These are phyloP conservation scores for Naematelia aurantialba DNA, from an alignment of 768 basidiomycete species.

Conservation along the genomic window DNA sequence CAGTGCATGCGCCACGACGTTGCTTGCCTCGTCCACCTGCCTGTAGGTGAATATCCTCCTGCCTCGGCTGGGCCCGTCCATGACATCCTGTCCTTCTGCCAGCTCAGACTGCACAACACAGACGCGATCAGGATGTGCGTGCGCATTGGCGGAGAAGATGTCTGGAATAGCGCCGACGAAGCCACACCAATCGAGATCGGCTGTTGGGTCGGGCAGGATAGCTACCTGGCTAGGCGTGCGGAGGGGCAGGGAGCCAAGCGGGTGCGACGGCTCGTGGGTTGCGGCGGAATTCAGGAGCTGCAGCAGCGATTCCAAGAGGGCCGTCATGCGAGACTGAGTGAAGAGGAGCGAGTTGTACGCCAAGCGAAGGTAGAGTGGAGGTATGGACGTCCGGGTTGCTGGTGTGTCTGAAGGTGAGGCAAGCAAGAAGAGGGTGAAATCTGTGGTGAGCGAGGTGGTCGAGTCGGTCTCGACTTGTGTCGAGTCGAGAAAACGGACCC, in stretches of 20 bases:
- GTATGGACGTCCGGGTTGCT: slow-evolving; percentile 62
- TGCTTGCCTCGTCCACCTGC: slow-evolving; percentile 76
- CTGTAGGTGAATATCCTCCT: slow-evolving; percentile 68
- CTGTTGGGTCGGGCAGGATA: slow-evolving; percentile 74
- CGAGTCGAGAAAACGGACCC: slow-evolving; percentile 91
- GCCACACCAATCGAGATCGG: slow-evolving; percentile 91
- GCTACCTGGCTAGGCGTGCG: slow-evolving; percentile 67
- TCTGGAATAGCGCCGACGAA: slow-evolving; percentile 97
- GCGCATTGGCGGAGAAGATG: slow-evolving; percentile 85
- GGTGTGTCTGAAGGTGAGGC: slow-evolving; percentile 57
- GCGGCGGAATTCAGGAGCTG: slow-evolving; percentile 59
- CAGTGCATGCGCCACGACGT: slow-evolving; percentile 84
- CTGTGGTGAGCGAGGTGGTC: slow-evolving; percentile 74
- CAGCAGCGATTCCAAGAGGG: slow-evolving; percentile 80
- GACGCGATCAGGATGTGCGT: slow-evolving; percentile 68
- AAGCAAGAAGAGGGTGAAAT: slow-evolving; percentile 79
- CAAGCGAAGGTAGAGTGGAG: slow-evolving; percentile 68
- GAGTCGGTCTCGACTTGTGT: slow-evolving; percentile 35
- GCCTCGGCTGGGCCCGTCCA: slow-evolving; percentile 55
- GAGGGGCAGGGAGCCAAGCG: slow-evolving; percentile 75
- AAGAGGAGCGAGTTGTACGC: slow-evolving; percentile 95
- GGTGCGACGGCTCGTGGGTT: slow-evolving; percentile 61
- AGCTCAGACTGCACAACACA: slow-evolving; percentile 71
- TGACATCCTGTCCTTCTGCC: slow-evolving; percentile 35
- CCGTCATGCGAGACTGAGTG: slow-evolving; percentile 68